Percentiles rank a stretch among this genome's conserved stretches.
Conservation (phyloP, 306 rosid species). For the Prunus campanulata region DNA sequence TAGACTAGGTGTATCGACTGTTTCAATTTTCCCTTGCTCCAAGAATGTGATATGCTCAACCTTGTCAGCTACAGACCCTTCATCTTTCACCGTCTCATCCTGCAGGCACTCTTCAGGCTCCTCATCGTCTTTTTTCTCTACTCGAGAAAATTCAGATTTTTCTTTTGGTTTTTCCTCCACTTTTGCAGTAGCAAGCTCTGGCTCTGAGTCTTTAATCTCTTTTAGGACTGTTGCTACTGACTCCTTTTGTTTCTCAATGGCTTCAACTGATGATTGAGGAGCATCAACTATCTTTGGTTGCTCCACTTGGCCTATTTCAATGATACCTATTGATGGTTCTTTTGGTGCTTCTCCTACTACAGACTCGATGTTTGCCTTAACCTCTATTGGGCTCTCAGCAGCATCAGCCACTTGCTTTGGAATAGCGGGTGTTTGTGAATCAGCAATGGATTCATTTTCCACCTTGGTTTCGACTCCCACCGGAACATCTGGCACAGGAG, state of each 20-base stretch:
- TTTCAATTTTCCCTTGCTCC: conserved; percentile 26
- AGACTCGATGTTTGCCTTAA: neutral
- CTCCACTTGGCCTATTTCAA: conserved; percentile 31
- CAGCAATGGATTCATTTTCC: conserved; percentile 31
- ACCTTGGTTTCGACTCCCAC: conserved; percentile 18
- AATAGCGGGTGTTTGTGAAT: conserved; percentile 16
- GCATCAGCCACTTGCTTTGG: conserved; percentile 23
- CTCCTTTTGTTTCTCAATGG: conserved; percentile 24
- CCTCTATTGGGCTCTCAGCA: conserved; percentile 11
- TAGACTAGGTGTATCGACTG: conserved; percentile 11
- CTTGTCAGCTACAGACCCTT: conserved; percentile 25
- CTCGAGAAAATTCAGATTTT: conserved; percentile 21
- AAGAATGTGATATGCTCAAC: conserved; percentile 11
- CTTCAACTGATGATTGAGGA: conserved; percentile 26
- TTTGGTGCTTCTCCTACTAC: conserved; percentile 20
- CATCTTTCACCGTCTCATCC: conserved; percentile 15
- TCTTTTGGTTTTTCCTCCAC: conserved; percentile 38
- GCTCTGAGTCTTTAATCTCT: conserved; percentile 17
- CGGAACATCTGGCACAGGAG: conserved; percentile 25
- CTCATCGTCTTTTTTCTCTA: conserved; percentile 24
- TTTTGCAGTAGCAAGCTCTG: conserved; percentile 19
- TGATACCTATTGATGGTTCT: conserved; percentile 8
- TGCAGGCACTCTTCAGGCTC: conserved; percentile 27
- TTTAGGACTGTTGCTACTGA: conserved; percentile 10
- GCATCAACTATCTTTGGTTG: conserved; percentile 26